phyloP scores from a whole-genome alignment of 2,329 filamentous ascomycete genomes.

The Diaporthe eres region DNA sequence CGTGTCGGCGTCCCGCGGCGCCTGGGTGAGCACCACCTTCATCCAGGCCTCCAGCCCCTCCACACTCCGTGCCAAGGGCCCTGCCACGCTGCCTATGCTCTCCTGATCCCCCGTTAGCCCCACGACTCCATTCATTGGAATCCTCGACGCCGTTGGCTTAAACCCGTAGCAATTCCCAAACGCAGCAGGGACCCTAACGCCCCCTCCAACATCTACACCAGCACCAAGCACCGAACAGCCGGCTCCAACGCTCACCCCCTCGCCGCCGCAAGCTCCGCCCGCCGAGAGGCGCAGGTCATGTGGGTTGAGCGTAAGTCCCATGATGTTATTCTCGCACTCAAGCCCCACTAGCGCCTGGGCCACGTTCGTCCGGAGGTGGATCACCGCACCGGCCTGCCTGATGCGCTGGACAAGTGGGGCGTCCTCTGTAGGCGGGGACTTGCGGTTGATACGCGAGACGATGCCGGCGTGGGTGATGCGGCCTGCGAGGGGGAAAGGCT shows the following conservation, averaged over 20 bases:
- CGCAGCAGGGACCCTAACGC: conserved; percentile 39
- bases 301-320: conserved; percentile 56
- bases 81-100: conserved; percentile 25
- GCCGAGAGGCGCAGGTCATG: conserved; percentile 55
- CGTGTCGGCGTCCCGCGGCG: conserved; percentile 37
- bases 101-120: conserved; percentile 27
- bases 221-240: conserved; percentile 54
- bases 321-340: conserved; percentile 55
- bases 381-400: conserved; percentile 55
- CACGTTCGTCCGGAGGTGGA: conserved; percentile 59
- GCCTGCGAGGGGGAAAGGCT: conserved; percentile 44
- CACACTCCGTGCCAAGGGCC: conserved; percentile 38
- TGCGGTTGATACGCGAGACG: conserved; percentile 48
- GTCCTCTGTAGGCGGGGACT: conserved; percentile 46
- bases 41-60: conserved; percentile 39
- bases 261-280: conserved; percentile 60
- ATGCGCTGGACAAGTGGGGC: conserved; percentile 51
- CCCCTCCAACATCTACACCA: conserved; percentile 38
- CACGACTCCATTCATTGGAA: not conserved
- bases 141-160: conserved; percentile 37
- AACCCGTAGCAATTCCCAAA: conserved; percentile 41
- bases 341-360: conserved; percentile 56
- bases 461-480: conserved; percentile 49
- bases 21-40: conserved; percentile 32
- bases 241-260: conserved; percentile 56